Conservation (phyloP, 805 yeast genomes). For the Sugiyamaella mastotermitis region DNA sequence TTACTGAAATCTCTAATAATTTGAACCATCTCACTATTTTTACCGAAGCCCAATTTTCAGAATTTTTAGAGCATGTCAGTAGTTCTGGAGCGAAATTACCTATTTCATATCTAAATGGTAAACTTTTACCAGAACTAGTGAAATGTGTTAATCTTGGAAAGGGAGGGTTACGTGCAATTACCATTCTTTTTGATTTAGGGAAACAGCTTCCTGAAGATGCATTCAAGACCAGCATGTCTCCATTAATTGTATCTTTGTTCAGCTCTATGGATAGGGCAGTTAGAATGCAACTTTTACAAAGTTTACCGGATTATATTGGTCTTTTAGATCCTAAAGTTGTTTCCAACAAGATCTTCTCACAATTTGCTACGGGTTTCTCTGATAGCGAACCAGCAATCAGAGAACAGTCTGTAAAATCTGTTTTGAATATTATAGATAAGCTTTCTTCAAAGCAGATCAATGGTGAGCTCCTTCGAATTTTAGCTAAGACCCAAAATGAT, state of each 20-base stretch:
- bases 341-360: slow-evolving; percentile 61
- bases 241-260: slow-evolving; percentile 59
- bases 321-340: slow-evolving; percentile 54
- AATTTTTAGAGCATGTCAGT: slow-evolving; percentile 36
- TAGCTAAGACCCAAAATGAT: slow-evolving; percentile 81
- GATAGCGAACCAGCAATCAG: slow-evolving; percentile 81
- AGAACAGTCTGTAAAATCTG: slow-evolving; percentile 69
- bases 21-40: slow-evolving; percentile 52
- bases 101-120: slow-evolving; percentile 49
- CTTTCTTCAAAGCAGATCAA: slow-evolving; percentile 76
- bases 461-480: slow-evolving; percentile 70
- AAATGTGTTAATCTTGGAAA: slow-evolving; percentile 29
- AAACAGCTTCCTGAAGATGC: slow-evolving; percentile 28
- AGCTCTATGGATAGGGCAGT: slow-evolving; percentile 68
- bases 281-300: slow-evolving; percentile 61
- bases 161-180: slow-evolving; percentile 28
- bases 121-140: slow-evolving; percentile 66
- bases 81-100: slow-evolving; percentile 31
- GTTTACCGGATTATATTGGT: slow-evolving; percentile 50
- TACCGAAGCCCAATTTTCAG: slow-evolving; percentile 47
- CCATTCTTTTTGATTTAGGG: slow-evolving; percentile 28
- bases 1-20: slow-evolving; percentile 48
- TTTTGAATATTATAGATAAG: slow-evolving; percentile 51
- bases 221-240: slow-evolving; percentile 44
- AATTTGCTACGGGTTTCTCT: slow-evolving; percentile 71